Percentiles rank a stretch among this genome's conserved stretches.
Conservation (phyloP, 352 stramenopile species). For the Thraustochytrium sp. region DNA sequence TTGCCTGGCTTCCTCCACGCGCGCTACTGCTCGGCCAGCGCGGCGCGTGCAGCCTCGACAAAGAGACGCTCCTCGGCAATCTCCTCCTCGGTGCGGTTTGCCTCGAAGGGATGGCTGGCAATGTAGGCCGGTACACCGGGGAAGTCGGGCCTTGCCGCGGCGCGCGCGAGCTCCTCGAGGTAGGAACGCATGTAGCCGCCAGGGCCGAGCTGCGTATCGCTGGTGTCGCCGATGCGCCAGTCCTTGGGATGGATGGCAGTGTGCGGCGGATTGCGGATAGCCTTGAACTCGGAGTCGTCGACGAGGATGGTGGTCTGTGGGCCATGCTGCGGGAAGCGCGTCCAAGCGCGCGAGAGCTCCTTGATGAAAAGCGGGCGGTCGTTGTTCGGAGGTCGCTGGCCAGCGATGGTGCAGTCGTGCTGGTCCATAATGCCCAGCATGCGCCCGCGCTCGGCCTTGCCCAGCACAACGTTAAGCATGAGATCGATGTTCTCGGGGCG, state of each 20-base stretch:
- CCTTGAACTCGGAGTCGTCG: conserved; percentile 45
- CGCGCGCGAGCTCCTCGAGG: background rate
- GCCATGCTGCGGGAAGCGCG: background rate
- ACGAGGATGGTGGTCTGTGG: conserved; percentile 34
- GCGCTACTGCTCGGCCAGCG: background rate
- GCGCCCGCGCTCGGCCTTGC: background rate
- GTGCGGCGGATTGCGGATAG: conserved; percentile 38
- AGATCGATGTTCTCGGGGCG: background rate
- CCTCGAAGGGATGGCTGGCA: background rate
- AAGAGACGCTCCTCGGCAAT: background rate
- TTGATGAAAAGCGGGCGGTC: conserved; percentile 38
- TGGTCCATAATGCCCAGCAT: conserved; percentile 27
- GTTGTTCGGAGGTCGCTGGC: background rate
- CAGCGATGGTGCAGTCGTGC: background rate
- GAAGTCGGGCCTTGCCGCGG: background rate
- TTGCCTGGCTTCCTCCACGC: too few species aligned
- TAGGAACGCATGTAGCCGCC: conserved; percentile 32
- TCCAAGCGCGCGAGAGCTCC: conserved; percentile 9
- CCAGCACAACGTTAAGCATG: background rate
- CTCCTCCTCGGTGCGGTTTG: background rate
- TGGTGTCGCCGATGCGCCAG: background rate
- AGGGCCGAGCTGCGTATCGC: conserved; percentile 6
- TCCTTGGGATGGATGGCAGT: conserved; percentile 43
- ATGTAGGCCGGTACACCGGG: background rate
- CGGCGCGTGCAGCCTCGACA: background rate